phyloP scores from a whole-genome alignment of 2,329 filamentous ascomycete species.

The Elsinoe arachidis region DNA sequence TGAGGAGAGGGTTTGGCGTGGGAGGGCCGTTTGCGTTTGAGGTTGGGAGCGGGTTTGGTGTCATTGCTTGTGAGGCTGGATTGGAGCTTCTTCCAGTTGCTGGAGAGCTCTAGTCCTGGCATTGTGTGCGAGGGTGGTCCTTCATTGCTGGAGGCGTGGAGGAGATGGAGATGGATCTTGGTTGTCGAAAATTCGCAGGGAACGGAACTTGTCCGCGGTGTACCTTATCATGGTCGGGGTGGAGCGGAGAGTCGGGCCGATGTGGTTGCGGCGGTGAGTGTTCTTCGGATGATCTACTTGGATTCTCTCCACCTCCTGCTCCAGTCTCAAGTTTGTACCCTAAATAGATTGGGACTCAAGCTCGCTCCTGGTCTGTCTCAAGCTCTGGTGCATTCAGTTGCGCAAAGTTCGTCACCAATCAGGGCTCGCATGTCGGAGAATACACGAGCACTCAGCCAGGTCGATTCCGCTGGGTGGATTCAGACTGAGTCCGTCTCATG shows the following conservation, averaged over 20 bases:
- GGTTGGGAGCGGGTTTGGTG: slow-evolving; percentile 14
- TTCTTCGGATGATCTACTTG: neutral
- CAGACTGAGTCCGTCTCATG: no score
- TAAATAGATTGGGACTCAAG: neutral
- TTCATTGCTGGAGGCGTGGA: neutral
- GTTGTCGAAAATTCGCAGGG: neutral
- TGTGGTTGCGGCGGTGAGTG: neutral
- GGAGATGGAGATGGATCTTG: neutral
- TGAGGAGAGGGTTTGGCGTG: slow-evolving; percentile 9
- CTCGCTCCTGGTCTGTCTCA: neutral
- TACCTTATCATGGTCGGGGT: neutral
- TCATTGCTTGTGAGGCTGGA: slow-evolving; percentile 37
- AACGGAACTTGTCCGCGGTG: neutral
- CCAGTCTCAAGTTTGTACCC: neutral
- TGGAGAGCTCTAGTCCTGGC: slow-evolving; percentile 33
- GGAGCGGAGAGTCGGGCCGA: neutral
- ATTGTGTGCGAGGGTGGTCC: slow-evolving; percentile 22
- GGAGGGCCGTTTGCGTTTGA: slow-evolving; percentile 28
- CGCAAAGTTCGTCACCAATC: neutral
- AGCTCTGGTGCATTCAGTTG: neutral
- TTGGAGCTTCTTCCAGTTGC: slow-evolving; percentile 74
- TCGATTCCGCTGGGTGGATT: no score
- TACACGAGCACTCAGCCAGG: neutral
- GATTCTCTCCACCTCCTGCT: neutral
- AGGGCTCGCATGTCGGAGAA: neutral